Evolutionary conservation across 78 protist genomes (phyloP).

Genomic region (Dictyostelium capitatum): DNA sequence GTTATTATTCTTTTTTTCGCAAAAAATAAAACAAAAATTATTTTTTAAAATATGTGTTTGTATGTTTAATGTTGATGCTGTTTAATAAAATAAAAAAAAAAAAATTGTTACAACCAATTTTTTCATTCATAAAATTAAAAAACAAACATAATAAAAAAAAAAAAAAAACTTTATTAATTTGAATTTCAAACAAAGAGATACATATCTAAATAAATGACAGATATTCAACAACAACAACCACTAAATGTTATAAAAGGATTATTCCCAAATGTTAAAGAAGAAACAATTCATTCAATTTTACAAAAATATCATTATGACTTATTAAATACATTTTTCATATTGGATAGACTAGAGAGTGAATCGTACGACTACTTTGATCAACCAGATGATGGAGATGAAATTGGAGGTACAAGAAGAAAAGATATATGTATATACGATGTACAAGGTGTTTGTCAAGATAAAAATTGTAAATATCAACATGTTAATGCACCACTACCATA

Average conservation of each 20-base stretch:
- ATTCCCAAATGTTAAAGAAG: neutral
- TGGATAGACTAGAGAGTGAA: neutral
- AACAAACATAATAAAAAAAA: too few species aligned
- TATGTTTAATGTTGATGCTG: too few species aligned
- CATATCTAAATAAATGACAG: neutral
- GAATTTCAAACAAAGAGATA: too few species aligned
- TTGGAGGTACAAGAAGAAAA: neutral
- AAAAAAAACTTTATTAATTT: too few species aligned
- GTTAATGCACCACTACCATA: neutral
- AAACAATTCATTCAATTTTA: neutral
- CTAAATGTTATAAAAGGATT: neutral
- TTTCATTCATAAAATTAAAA: too few species aligned
- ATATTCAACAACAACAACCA: neutral
- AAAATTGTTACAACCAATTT: too few species aligned
- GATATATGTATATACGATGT: neutral
- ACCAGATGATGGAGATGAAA: neutral
- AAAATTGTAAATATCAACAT: conserved; percentile 12
- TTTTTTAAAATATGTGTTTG: too few species aligned
- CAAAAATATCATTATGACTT: conserved; percentile 3
- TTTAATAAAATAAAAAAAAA: too few species aligned
- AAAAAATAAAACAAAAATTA: too few species aligned
- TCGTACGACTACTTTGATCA: neutral
- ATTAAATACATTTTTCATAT: neutral
- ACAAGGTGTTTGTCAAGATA: neutral
- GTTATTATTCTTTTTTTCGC: too few species aligned